A percentile compares a stretch with the other conserved stretches of the same genome.
Evolutionary conservation across 441 rosid genomes (phyloP).

Genomic region (Codiaeum variegatum): DNA sequence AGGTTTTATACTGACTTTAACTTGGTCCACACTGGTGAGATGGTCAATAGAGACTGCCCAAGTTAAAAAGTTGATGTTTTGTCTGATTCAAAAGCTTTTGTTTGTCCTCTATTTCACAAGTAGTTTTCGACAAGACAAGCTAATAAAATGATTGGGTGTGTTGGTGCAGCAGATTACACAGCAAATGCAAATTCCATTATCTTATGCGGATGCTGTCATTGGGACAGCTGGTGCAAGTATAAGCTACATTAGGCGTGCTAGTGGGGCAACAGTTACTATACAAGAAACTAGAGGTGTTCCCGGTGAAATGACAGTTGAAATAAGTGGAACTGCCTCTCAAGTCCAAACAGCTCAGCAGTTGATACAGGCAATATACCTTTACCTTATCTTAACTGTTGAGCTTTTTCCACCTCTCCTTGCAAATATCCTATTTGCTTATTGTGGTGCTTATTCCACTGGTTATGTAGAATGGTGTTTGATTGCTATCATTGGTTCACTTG

Average conservation of each 20-base stretch:
- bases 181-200: slow-evolving; percentile 89
- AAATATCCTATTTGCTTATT: background rate
- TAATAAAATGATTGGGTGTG: slow-evolving; percentile 3
- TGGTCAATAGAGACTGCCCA: background rate
- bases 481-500: background rate
- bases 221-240: slow-evolving; percentile 93
- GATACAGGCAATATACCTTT: slow-evolving; percentile 54
- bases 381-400: slow-evolving; percentile 1
- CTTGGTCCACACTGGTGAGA: background rate
- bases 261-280: slow-evolving; percentile 94
- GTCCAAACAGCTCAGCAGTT: slow-evolving; percentile 98
- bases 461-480: background rate
- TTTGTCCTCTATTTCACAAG: background rate
- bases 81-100: background rate
- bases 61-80: background rate
- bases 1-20: slow-evolving; percentile 39
- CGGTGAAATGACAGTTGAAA: slow-evolving; percentile 96
- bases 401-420: background rate
- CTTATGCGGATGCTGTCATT: slow-evolving; percentile 94
- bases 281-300: slow-evolving; percentile 95
- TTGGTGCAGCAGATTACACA: slow-evolving; percentile 58
- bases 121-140: background rate
- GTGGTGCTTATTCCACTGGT: background rate
- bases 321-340: slow-evolving; percentile 91
- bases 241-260: slow-evolving; percentile 88